Evolutionary conservation across 2,329 filamentous ascomycete species (phyloP), one percentile per base, ranked within the genome.

Genomic region (Ilyonectria sp.): DNA sequence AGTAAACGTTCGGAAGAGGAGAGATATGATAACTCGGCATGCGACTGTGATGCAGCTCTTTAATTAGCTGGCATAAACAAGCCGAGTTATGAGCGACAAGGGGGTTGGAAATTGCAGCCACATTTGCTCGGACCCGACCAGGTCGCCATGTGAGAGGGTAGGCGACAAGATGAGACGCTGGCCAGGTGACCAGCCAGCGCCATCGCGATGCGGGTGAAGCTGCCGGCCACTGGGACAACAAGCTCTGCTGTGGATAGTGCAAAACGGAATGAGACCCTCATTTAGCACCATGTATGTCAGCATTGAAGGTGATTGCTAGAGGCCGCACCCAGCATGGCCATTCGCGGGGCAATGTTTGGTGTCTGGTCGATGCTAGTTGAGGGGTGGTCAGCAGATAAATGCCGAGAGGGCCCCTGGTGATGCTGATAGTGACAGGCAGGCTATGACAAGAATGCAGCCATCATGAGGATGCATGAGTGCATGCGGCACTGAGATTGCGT

Each of bases 71-170:
- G 31, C 23, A 15, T 43, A 17, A 43, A n/a, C 15, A 43, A 6
- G 15, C 40, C 40, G 40, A 43, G 40, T n/a, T n/a, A 17, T 43
- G 40, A 43, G 40, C n/a, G 29, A 53, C 49, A 35, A 37, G 31
- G 63, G 50, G 31, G 19, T 40, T 56, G 46, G 44, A 19, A 61
- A 56, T 33, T 37, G 46, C 46, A 53, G 58, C 57, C 58, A 65
- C 52, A 55, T 52, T 60, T 44, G 37, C 56, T 33, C 26, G 23
- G 52, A 31, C 17, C 13, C 53, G 43, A 23, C 46, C 21, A 50
- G n/a, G 52, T 46, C 44, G 57, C 44, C 35, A 35, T 54, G 43
- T 61, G 57, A 57, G 57, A 60, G 57, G 52, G 15, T 13, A 26
- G 43, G 6, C 21, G 26, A 23, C 50, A 40, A 49, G 40, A 56